Evolutionary conservation across 371 early-diverging fungal genomes (phyloP), one percentile per base, ranked within the genome.

Genomic region (Zychaea mexicana): DNA sequence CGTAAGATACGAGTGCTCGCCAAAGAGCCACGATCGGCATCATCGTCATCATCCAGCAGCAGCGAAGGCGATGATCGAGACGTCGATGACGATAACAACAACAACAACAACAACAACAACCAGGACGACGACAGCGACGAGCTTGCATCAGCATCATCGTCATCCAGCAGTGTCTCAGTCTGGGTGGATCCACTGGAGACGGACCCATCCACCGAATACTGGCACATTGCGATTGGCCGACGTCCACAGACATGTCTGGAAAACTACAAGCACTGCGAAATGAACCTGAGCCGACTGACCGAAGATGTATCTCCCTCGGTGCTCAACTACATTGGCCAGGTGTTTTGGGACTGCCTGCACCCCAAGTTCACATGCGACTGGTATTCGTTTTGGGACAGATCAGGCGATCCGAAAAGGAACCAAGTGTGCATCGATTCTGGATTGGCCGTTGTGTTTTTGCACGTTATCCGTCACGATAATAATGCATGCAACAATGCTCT

Each of bases 291-390:
- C n/a, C 56, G 61, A 9, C 31, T 80, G 17, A 68, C 77, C 2
- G 72, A 77, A 31, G 68, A 77, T 54, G 75, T 81, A 6, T 70
- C 78, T 6, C 77, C 78, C 1, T 60, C 66, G 27, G 62, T 74
- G 5, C 64, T 81, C 17, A 60, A 73, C 8, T 73, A 74, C 39
- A 71, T 73, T 27, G 76, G 76, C n/a, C 77, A 78, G 45, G 68
- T 73, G 9, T 77, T 74, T 47, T 78, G 78, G 78, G 77, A 81
- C 46, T 81, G 81, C 55, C 60, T 76, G 12, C 78, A 78, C 55
- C 81, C 81, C 19, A 78, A 81, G 56, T 76, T 78, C 49, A 66
- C 74, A 19, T 69, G 64, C 19, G 78, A 81, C 33, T 76, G 77
- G 81, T 61, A 63, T 22, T 66, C 70, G 0, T 81, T 81, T 42